Evolutionary conservation across 192 early-diverging fungal species (phyloP), one percentile per base, ranked within the genome.

Genomic region (Backusella westeae): DNA sequence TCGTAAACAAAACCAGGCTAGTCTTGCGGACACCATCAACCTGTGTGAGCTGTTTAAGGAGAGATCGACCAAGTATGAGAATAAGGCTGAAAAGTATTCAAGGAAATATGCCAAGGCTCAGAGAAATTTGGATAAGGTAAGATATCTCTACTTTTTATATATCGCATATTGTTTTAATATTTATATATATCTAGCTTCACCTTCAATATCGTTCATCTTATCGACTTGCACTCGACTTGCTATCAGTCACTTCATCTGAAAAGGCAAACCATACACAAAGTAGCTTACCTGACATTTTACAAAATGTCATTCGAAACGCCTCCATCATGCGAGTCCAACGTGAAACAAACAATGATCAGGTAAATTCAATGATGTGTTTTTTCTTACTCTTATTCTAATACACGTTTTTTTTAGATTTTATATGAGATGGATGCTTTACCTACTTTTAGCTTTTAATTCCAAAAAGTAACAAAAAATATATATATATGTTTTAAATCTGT

Each of bases 261-360:
- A 36, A 9, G 4, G 2, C 21, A 23, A 14, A 3, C 8, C 15
- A 38, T 41, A 38, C 68, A 35, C 56, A 63, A 63, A 63, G 9
- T n/a, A 38, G n/a, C 21, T 35, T 69, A 69, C 35, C 68, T 5
- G 68, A 69, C 39, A 69, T 69, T 69, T 69, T 69, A 69, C 68
- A 39, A 41, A 69, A 35, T 39, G 35, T 41, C 12, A 38, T 69
- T 41, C 34, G 34, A 19, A 35, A 69, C 12, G n/a, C 38, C 17
- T 69, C 68, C 21, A n/a, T 39, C 3, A 69, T 69, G 68, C n/a
- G 38, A 38, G 38, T 69, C 19, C 68, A 69, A 23, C 35, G 34
- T 69, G 68, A 41, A 59, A 59, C 56, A 59, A 59, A 59, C 56
- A 59, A 10, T 38, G 14, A 69, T 39, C 68, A 69, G 68, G 68